Conservation (phyloP, 2,329 filamentous ascomycete genomes). For the Amesomyces nigricolor region DNA sequence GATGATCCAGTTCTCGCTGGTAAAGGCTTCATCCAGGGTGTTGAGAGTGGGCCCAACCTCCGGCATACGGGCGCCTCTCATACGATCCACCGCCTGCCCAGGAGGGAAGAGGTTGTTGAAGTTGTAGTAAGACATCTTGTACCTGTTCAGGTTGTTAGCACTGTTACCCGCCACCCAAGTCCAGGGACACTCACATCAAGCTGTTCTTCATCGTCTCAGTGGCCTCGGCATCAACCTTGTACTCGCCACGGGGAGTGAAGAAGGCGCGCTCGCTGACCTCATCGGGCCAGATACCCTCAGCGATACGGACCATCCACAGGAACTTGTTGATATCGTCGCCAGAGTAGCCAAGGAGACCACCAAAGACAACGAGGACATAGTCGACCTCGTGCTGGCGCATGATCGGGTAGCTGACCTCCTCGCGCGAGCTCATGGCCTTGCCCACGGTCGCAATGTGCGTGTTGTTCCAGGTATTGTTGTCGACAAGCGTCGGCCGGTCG, state of each 20-base stretch:
- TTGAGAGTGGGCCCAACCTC: constrained; percentile 77
- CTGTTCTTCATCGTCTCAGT: constrained; percentile 99
- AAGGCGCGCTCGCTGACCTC: constrained; percentile 96
- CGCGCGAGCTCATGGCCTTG: constrained; percentile 95
- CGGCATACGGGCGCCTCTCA: constrained; percentile 76
- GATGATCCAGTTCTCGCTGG: constrained; percentile 99
- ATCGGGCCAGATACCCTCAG: constrained; percentile 99
- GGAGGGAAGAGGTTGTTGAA: constrained; percentile 86
- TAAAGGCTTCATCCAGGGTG: constrained; percentile 93
- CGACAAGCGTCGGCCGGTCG: constrained; percentile 90
- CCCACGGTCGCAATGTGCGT: constrained; percentile 98
- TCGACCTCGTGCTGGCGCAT: constrained; percentile 98
- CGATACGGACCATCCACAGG: constrained; percentile 99
- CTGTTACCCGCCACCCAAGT: constrained; percentile 6
- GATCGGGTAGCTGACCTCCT: constrained; percentile 98
- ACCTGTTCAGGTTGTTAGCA: constrained; percentile 53
- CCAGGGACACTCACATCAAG: constrained; percentile 69
- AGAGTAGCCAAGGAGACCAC: constrained; percentile 91
- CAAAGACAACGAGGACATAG: constrained; percentile 96
- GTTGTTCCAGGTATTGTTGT: constrained; percentile 99
- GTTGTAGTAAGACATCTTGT: constrained; percentile 99
- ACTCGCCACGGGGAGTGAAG: constrained; percentile 91
- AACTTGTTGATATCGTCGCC: constrained; percentile 99
- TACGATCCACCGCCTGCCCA: constrained; percentile 84
- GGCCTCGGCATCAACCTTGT: constrained; percentile 86